These are phyloP conservation scores for Waitea zeae DNA, from an alignment of 1,284 basidiomycete genomes.

Conservation along the genomic window DNA sequence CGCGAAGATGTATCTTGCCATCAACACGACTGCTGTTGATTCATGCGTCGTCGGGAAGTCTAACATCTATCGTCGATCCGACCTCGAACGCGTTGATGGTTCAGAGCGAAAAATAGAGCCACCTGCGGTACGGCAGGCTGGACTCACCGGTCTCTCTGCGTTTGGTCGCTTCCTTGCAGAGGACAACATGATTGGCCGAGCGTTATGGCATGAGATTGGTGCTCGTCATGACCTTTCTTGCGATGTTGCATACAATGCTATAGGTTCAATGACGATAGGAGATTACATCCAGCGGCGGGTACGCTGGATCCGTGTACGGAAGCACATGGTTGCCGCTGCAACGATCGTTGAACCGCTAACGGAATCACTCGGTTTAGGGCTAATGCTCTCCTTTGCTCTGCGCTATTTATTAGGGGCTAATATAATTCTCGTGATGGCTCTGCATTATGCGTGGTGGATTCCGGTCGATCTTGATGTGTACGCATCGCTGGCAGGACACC, in stretches of 20 bases:
- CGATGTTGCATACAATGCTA: constrained; percentile 78
- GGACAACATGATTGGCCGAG: constrained; percentile 87
- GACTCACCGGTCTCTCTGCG: constrained; percentile 43
- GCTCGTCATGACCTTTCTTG: constrained; percentile 75
- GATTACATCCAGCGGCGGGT: constrained; percentile 78
- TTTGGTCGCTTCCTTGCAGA: constrained; percentile 85
- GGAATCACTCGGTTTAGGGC: constrained; percentile 59
- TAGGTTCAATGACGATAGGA: constrained; percentile 67
- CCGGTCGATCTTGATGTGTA: constrained; percentile 60
- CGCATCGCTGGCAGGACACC: constrained; percentile 52
- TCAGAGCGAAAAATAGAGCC: constrained; percentile 40
- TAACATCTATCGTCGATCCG: constrained; percentile 83
- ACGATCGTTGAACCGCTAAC: constrained; percentile 83
- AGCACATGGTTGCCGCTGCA: constrained; percentile 75
- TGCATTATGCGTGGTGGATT: constrained; percentile 44
- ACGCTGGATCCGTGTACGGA: constrained; percentile 89
- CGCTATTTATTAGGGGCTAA: constrained; percentile 34
- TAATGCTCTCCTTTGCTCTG: constrained; percentile 42
- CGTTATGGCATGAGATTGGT: constrained; percentile 83
- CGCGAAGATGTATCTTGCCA: constrained; percentile 97
- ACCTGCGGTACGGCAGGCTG: constrained; percentile 14
- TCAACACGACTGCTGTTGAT: constrained; percentile 77
- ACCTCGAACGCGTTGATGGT: constrained; percentile 58
- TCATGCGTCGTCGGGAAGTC: constrained; percentile 98
- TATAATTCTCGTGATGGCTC: constrained; percentile 29